Conservation (phyloP, 108 stramenopile species). For the Mayamaea pseudoterrestris region DNA sequence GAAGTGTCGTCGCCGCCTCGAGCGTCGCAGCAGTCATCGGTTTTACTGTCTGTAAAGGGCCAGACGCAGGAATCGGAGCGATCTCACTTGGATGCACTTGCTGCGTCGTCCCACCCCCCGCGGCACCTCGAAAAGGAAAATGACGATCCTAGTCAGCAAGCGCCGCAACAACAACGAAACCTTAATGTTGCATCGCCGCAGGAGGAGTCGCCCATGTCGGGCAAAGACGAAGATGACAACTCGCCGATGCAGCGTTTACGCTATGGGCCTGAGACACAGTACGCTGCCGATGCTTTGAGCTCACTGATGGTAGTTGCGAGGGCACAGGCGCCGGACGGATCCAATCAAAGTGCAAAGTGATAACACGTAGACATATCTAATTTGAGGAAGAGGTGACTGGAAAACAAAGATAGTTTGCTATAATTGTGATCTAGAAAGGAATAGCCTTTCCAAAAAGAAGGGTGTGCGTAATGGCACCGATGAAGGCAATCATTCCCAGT, state of each 20-base stretch:
- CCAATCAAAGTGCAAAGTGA: not conserved
- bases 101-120: too few species aligned
- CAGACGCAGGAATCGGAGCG: too few species aligned
- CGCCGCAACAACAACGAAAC: too few species aligned
- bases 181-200: too few species aligned
- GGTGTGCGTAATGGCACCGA: slow-evolving; percentile 71
- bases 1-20: not conserved
- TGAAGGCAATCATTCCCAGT: slow-evolving; percentile 84
- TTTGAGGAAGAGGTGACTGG: not conserved
- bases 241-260: too few species aligned
- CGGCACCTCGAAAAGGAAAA: too few species aligned
- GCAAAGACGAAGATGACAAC: too few species aligned
- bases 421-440: slow-evolving; percentile 3
- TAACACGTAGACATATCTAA: not conserved
- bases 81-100: too few species aligned
- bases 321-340: not conserved
- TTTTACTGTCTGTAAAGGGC: not conserved
- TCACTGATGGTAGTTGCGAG: not conserved
- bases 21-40: not conserved
- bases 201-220: too few species aligned
- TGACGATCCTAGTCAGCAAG: too few species aligned
- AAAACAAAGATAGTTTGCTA: slow-evolving; percentile 1
- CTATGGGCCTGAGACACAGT: not conserved
- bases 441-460: slow-evolving; percentile 73
- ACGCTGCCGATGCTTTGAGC: not conserved